Conservation (phyloP, 1,284 basidiomycete species). For the Gymnopus androsaceus region DNA sequence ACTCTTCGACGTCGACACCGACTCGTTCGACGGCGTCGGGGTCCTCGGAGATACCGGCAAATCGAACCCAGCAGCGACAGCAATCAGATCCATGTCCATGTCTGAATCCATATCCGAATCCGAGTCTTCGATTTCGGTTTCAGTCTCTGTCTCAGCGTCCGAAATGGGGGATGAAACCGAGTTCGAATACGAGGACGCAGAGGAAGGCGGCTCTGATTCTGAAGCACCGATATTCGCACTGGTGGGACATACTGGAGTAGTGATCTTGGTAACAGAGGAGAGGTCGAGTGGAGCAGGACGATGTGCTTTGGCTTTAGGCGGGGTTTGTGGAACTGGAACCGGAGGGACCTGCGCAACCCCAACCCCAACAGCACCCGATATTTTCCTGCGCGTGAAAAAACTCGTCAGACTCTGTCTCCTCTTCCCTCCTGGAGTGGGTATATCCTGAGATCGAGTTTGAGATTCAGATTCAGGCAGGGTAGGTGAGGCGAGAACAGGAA, state of each 20-base stretch:
- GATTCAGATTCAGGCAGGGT: background rate
- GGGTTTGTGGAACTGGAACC: background rate
- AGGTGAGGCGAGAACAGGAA: background rate
- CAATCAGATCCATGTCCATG: slow-evolving; percentile 8
- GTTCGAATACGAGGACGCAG: background rate
- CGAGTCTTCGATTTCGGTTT: slow-evolving; percentile 8
- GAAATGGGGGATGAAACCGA: background rate
- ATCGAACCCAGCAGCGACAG: slow-evolving; percentile 6
- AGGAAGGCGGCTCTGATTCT: slow-evolving; percentile 1
- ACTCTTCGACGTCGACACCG: too few relatives aligned
- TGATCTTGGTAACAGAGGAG: background rate
- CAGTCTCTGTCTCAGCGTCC: slow-evolving; percentile 12
- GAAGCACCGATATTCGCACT: background rate
- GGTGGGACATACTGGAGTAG: background rate
- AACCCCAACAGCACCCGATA: too few relatives aligned
- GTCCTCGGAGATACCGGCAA: background rate
- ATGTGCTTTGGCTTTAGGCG: background rate
- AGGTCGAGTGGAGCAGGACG: slow-evolving; percentile 8
- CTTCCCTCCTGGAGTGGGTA: background rate
- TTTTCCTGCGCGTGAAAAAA: slow-evolving; percentile 8
- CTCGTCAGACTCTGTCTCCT: slow-evolving; percentile 10
- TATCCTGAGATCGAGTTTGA: background rate
- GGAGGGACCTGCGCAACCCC: background rate
- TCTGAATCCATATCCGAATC: slow-evolving; percentile 7
- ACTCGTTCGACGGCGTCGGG: background rate